These are phyloP conservation scores for Ophiostoma sp. DNA, from an alignment of 2,329 filamentous ascomycete species.

Conservation along the genomic window DNA sequence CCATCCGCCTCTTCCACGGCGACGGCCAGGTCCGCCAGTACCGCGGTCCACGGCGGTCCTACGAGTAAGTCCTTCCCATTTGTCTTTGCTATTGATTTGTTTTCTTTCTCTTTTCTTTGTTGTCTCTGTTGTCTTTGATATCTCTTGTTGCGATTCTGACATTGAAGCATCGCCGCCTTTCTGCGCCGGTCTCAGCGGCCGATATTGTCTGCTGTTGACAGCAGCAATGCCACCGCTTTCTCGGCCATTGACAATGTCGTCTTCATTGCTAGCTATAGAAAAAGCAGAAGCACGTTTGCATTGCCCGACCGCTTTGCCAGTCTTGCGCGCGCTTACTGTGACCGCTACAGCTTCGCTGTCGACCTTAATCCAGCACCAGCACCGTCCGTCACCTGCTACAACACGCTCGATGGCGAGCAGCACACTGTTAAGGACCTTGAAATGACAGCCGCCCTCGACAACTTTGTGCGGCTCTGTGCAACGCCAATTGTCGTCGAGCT, in stretches of 20 bases:
- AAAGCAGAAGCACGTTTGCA: slow-evolving; percentile 20
- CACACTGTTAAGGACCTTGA: slow-evolving; percentile 34
- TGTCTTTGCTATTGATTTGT: not conserved
- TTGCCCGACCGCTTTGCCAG: slow-evolving; percentile 33
- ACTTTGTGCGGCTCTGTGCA: slow-evolving; percentile 37
- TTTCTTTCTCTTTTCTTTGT: not conserved
- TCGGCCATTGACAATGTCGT: not conserved
- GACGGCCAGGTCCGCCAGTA: slow-evolving; percentile 38
- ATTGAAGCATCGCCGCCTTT: not conserved
- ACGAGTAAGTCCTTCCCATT: not conserved
- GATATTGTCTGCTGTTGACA: not conserved
- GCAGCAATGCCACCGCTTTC: not conserved
- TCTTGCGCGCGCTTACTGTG: slow-evolving; percentile 36
- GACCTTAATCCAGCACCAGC: slow-evolving; percentile 19
- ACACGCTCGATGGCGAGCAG: slow-evolving; percentile 37
- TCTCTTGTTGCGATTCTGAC: not conserved
- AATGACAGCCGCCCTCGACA: slow-evolving; percentile 27
- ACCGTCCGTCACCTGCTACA: slow-evolving; percentile 37
- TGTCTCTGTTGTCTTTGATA: no score
- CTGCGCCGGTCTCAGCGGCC: not conserved
- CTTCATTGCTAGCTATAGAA: not conserved
- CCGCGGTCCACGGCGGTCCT: slow-evolving; percentile 33
- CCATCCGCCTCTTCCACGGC: slow-evolving; percentile 41
- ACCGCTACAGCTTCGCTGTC: slow-evolving; percentile 42
- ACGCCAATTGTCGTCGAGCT: slow-evolving; percentile 42